These are phyloP conservation scores for Heterobasidion occidentale DNA, from an alignment of 1,284 basidiomycete species.

Conservation along the genomic window DNA sequence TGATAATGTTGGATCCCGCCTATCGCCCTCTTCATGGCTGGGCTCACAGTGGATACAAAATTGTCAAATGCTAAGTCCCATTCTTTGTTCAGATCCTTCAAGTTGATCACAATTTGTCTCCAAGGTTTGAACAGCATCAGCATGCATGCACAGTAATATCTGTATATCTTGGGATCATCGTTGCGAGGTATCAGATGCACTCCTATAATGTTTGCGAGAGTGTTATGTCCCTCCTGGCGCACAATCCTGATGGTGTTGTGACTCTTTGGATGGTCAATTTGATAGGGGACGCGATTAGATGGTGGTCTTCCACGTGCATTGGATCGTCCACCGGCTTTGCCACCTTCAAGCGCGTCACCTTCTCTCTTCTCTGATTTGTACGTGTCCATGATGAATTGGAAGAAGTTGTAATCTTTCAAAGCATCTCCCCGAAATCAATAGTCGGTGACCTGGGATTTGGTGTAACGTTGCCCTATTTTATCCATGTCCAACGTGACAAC, in stretches of 20 bases:
- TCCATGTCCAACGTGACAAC: neutral
- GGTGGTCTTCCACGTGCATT: neutral
- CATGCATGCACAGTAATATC: constrained; percentile 29
- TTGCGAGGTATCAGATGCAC: constrained; percentile 19
- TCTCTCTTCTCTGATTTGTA: neutral
- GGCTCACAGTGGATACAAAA: constrained; percentile 6
- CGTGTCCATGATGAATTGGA: neutral
- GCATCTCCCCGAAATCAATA: neutral
- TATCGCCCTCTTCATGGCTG: constrained; percentile 11
- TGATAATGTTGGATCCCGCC: constrained; percentile 29
- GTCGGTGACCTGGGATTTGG: neutral
- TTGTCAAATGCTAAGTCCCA: constrained; percentile 19
- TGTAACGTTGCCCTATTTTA: neutral
- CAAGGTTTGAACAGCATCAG: constrained; percentile 32
- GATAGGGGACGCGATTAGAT: neutral
- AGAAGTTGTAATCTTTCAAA: neutral
- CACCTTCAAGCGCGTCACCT: neutral
- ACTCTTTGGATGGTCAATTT: neutral
- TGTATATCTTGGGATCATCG: constrained; percentile 16
- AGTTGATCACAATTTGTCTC: constrained; percentile 19
- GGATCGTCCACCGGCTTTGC: neutral
- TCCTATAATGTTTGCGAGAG: constrained; percentile 24
- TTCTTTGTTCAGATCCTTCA: constrained; percentile 15
- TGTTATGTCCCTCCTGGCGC: constrained; percentile 21
- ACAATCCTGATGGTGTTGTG: constrained; percentile 13